These are phyloP conservation scores for Umbelopsis isabellina DNA, from an alignment of 192 early-diverging fungal species.

Conservation along the genomic window DNA sequence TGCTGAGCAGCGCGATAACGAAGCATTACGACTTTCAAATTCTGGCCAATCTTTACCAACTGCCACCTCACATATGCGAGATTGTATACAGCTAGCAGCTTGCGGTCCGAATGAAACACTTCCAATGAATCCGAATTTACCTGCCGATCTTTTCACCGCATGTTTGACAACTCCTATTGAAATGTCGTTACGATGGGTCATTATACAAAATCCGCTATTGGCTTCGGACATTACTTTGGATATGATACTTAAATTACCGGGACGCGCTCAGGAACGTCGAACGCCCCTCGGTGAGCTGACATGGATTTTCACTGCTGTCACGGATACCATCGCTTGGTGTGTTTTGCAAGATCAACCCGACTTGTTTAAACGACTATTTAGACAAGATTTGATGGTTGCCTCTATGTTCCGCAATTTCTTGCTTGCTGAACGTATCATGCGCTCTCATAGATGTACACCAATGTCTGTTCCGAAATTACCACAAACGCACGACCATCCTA, in stretches of 20 bases:
- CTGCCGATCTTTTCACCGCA: constrained; percentile 95
- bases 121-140: constrained; percentile 92
- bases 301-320: constrained; percentile 99
- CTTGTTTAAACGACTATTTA: constrained; percentile 87
- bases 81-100: constrained; percentile 95
- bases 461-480: constrained; percentile 86
- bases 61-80: constrained; percentile 50
- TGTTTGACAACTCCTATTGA: constrained; percentile 96
- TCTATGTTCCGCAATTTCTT: constrained; percentile 95
- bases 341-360: constrained; percentile 77
- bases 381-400: constrained; percentile 93
- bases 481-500: constrained; percentile 89
- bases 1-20: constrained; percentile 83
- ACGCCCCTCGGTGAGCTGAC: constrained; percentile 97
- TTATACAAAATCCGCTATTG: constrained; percentile 80
- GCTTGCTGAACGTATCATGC: constrained; percentile 94
- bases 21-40: constrained; percentile 51
- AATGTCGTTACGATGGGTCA: constrained; percentile 91
- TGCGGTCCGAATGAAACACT: constrained; percentile 83
- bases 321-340: constrained; percentile 98
- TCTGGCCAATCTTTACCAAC: background rate
- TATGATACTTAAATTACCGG: constrained; percentile 87
- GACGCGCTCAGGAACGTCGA: constrained; percentile 84
- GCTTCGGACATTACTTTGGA: constrained; percentile 76
- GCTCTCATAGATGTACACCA: constrained; percentile 91